Percentiles rank a stretch among this genome's conserved stretches.
phyloP scores from a whole-genome alignment of 495 filamentous ascomycete species.

The Neurospora intermedia region DNA sequence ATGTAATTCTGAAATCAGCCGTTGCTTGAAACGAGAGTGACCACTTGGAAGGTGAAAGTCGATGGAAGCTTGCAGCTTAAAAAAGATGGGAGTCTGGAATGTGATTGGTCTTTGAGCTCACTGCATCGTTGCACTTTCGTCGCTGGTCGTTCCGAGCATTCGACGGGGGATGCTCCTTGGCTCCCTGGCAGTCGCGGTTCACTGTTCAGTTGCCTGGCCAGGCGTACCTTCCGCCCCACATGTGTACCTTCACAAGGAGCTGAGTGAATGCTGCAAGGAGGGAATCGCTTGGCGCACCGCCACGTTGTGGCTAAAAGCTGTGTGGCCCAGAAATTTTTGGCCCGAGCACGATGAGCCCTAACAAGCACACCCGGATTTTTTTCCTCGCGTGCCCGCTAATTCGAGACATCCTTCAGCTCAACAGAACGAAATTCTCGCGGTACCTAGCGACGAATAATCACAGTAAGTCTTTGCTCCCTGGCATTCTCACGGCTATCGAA shows the following conservation, averaged over 20 bases:
- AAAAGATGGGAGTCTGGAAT: not conserved
- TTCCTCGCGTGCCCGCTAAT: slow-evolving; percentile 22
- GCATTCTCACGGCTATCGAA: not conserved
- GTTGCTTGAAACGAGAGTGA: not conserved
- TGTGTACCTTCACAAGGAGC: not conserved
- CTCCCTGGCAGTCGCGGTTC: not conserved
- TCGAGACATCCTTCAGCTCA: slow-evolving; percentile 20
- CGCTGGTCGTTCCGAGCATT: not conserved
- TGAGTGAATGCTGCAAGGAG: not conserved
- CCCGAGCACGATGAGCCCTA: slow-evolving; percentile 24
- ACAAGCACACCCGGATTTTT: slow-evolving; percentile 28
- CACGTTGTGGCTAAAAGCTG: not conserved
- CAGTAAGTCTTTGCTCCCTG: slow-evolving; percentile 25
- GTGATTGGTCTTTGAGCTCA: not conserved
- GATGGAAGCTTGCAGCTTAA: not conserved
- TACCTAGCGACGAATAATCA: slow-evolving; percentile 26
- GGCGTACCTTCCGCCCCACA: not conserved
- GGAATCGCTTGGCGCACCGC: not conserved
- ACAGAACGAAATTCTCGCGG: slow-evolving; percentile 20
- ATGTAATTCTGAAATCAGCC: not conserved
- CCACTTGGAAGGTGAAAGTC: not conserved
- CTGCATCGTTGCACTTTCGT: not conserved
- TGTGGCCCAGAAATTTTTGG: slow-evolving; percentile 6
- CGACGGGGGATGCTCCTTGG: not conserved
- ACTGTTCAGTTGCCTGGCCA: not conserved